Evolutionary conservation across 257 asterid species (phyloP), one percentile per base, ranked within the genome.

Genomic region (Thymus quinquecostatus): DNA sequence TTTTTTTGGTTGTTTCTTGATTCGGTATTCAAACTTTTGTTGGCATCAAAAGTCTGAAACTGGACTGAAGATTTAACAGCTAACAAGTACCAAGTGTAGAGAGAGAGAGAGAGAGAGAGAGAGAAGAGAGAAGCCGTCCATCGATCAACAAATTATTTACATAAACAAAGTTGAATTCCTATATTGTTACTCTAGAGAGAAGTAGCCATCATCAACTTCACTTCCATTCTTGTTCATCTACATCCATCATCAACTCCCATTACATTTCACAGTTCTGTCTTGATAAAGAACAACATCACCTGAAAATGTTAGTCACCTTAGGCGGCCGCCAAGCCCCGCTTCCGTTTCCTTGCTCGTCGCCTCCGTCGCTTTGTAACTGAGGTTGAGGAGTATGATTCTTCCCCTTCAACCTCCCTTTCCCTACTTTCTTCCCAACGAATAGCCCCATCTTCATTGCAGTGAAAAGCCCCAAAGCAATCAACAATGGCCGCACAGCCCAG

Each of bases 401-500:
- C 33, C 79, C 87, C 80, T 80, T 83, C 5, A 78, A 75, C 13
- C 80, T 66, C 40, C 85, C 83, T 69, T 71, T 76, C 73, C 86
- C 84, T 1, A 84, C 68, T 82, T 69, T 86, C 86, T 81, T 89
- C 9, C 95, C 96, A 3, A 84, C 83, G 8, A 82, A 73, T 41
- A 82, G 69, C 8, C 98, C 98, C 60, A 88, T 59, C 86, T 87
- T 92, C 89, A 86, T 79, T 8, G 93, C 92, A 0, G 96, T 81
- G 54, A 92, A 86, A 12, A 92, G 78, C 36, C 98, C 96, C 80
- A 88, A 64, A 0, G 96, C 97, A 27, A 90, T 77, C 71, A 88
- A 50, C 60, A 90, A 43, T 48, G 98, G 97, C 80, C 97, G 87
- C 51, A 90, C 92, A 1, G 88, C 89, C 97, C 98, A 92, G 81